phyloP scores from a whole-genome alignment of 1,284 basidiomycete genomes.

The Cystobasidium sp. region DNA sequence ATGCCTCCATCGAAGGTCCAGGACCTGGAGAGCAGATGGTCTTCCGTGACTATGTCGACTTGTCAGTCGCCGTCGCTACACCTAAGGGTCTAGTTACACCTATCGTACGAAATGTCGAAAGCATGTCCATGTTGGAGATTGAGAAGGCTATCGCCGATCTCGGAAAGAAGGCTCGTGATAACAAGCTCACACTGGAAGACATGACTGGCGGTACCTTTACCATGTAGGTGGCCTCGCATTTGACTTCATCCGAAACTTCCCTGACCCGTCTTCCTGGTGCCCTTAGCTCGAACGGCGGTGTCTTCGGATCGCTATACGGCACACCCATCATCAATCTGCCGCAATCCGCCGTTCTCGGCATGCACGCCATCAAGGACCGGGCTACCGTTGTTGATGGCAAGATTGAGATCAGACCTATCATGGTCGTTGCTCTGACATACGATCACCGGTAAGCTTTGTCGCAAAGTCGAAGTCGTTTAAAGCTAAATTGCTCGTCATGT shows the following conservation, averaged over 20 bases:
- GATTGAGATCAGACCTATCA: constrained; percentile 94
- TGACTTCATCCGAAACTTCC: neutral
- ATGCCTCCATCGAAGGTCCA: constrained; percentile 82
- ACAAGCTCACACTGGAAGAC: constrained; percentile 86
- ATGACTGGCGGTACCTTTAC: constrained; percentile 94
- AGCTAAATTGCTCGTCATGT: constrained; percentile 44
- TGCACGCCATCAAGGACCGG: constrained; percentile 95
- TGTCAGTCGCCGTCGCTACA: constrained; percentile 94
- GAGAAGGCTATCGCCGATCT: constrained; percentile 88
- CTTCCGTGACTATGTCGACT: constrained; percentile 91
- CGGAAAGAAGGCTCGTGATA: constrained; percentile 93
- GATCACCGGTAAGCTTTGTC: constrained; percentile 41
- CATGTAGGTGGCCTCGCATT: constrained; percentile 66
- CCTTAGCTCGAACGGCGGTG: constrained; percentile 90
- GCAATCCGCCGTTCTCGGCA: constrained; percentile 90
- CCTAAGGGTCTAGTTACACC: constrained; percentile 98
- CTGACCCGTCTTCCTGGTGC: constrained; percentile 19
- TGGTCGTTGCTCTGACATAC: constrained; percentile 66
- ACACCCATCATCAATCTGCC: constrained; percentile 95
- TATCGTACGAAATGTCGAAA: constrained; percentile 88
- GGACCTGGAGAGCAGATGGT: constrained; percentile 81
- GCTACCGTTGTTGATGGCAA: constrained; percentile 91
- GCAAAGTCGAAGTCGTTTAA: neutral
- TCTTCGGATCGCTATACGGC: constrained; percentile 95
- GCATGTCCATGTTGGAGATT: constrained; percentile 84